These are phyloP conservation scores for Rosellinia necatrix DNA, from an alignment of 2,329 filamentous ascomycete genomes.

Conservation along the genomic window DNA sequence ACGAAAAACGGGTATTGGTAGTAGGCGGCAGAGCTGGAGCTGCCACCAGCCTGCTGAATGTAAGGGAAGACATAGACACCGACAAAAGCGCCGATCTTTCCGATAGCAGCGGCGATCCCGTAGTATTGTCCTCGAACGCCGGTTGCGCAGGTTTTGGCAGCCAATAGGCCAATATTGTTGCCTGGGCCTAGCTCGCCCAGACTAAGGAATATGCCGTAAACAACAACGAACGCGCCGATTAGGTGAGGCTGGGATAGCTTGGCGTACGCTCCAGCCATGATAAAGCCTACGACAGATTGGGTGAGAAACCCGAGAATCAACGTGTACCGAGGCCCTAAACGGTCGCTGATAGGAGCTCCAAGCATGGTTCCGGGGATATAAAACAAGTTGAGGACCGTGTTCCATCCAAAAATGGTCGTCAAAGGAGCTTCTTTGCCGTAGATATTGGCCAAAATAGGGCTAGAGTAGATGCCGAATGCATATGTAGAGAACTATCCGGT, in stretches of 20 bases:
- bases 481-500: constrained; percentile 71
- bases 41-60: constrained; percentile 64
- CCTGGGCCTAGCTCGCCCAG: constrained; percentile 84
- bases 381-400: constrained; percentile 84
- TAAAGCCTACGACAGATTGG: constrained; percentile 81
- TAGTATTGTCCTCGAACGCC: constrained; percentile 79
- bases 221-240: constrained; percentile 76
- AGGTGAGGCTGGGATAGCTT: constrained; percentile 68
- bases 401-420: constrained; percentile 85
- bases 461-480: constrained; percentile 84
- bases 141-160: constrained; percentile 86
- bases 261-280: constrained; percentile 82
- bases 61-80: constrained; percentile 83
- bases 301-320: constrained; percentile 71
- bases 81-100: constrained; percentile 83
- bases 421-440: constrained; percentile 64
- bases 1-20: constrained; percentile 93
- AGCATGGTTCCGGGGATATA: constrained; percentile 82
- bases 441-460: constrained; percentile 71
- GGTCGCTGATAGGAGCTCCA: constrained; percentile 78
- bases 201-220: constrained; percentile 78
- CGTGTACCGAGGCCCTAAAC: constrained; percentile 76
- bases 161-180: constrained; percentile 87
- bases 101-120: constrained; percentile 71
- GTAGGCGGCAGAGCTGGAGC: constrained; percentile 52